Percentiles rank a stretch among this genome's conserved stretches.
These are phyloP conservation scores for Phytophthora melonis DNA, from an alignment of 352 stramenopile species.

Conservation along the genomic window DNA sequence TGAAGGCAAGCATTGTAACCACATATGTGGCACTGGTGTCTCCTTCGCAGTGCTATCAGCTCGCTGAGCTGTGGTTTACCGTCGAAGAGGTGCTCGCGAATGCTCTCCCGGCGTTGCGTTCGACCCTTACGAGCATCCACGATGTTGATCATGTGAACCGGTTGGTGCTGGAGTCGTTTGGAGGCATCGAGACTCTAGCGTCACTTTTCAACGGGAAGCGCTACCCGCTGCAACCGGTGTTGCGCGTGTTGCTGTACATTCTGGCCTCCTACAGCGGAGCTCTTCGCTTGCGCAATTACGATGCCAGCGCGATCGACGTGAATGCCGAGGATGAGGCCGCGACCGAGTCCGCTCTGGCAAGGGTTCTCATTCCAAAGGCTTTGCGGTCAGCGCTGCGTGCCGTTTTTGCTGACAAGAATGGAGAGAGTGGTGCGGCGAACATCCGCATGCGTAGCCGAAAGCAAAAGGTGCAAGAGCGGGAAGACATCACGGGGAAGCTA, in stretches of 20 bases:
- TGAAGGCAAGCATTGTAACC: conserved; percentile 65
- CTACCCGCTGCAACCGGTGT: conserved; percentile 53
- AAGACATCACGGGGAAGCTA: conserved; percentile 64
- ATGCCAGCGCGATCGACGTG: conserved; percentile 68
- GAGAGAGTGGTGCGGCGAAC: conserved; percentile 15
- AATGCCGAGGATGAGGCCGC: conserved; percentile 83
- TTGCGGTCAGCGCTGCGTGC: conserved; percentile 68
- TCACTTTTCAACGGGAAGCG: conserved; percentile 70
- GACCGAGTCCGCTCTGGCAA: conserved; percentile 71
- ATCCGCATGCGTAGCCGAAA: conserved; percentile 61
- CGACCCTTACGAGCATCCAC: conserved; percentile 50
- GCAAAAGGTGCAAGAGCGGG: conserved; percentile 59
- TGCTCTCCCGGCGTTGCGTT: conserved; percentile 49
- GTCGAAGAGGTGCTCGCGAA: conserved; percentile 58
- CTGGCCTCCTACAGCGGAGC: conserved; percentile 59
- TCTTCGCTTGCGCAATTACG: conserved; percentile 49
- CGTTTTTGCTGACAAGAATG: conserved; percentile 52
- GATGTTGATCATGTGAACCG: conserved; percentile 56
- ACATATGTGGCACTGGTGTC: conserved; percentile 60
- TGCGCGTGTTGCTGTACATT: conserved; percentile 74
- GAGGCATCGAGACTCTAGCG: conserved; percentile 62
- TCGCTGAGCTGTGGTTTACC: conserved; percentile 61
- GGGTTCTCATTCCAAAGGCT: conserved; percentile 69
- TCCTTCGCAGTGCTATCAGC: conserved; percentile 54
- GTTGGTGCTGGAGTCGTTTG: conserved; percentile 71